Evolutionary conservation across 495 filamentous ascomycete genomes (phyloP).

Genomic region (Annulohypoxylon maeteangense): DNA sequence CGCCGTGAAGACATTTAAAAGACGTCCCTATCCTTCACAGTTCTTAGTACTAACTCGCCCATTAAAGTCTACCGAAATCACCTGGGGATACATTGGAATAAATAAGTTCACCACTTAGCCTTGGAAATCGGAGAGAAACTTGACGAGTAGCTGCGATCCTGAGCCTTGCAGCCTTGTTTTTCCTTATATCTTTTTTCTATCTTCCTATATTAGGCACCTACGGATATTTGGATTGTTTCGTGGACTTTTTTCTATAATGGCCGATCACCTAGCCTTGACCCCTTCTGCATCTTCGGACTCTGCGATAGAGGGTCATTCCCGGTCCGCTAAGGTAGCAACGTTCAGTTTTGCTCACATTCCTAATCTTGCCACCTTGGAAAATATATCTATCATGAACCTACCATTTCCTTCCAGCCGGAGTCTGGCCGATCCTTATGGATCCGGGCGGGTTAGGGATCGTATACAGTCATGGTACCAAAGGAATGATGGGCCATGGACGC

Average conservation of each 20-base stretch:
- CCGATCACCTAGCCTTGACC: conserved; percentile 34
- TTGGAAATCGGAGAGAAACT: too few species aligned
- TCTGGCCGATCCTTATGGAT: conserved; percentile 21
- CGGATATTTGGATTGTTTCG: conserved; percentile 6
- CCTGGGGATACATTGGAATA: background rate
- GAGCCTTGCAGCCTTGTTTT: conserved; percentile 4
- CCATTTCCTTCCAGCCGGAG: conserved; percentile 22
- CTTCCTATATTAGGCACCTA: background rate
- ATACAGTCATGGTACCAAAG: conserved; percentile 48
- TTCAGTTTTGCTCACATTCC: conserved; percentile 26
- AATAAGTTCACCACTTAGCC: too few species aligned
- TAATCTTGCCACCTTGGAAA: conserved; percentile 30
- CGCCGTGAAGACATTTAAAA: conserved; percentile 19
- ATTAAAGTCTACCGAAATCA: background rate
- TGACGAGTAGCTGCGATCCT: background rate
- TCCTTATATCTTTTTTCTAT: conserved; percentile 11
- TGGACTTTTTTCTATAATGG: conserved; percentile 28
- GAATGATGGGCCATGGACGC: conserved; percentile 56
- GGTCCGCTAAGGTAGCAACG: conserved; percentile 12
- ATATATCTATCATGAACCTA: conserved; percentile 24
- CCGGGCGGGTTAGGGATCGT: conserved; percentile 36
- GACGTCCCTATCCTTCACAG: background rate
- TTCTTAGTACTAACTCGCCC: conserved; percentile 23
- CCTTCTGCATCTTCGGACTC: conserved; percentile 34
- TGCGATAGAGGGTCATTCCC: conserved; percentile 30